Evolutionary conservation across 495 filamentous ascomycete species (phyloP).

Genomic region (Trichocladium uniseriatum): DNA sequence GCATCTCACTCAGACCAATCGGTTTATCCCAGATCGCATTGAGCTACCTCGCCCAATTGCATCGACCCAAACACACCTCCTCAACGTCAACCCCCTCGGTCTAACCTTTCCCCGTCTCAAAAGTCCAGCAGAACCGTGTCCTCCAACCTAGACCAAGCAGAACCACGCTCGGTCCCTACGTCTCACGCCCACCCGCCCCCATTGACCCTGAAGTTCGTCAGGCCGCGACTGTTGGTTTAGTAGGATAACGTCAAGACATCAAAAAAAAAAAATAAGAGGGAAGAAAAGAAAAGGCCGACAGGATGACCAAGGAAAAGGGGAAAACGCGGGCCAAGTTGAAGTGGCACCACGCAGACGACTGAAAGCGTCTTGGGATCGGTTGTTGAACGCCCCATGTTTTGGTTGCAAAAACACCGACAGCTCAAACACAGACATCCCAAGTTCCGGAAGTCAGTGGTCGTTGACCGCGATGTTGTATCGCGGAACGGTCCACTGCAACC

Average conservation of each 20-base stretch:
- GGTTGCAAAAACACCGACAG: constrained; percentile 72
- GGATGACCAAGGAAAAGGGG: constrained; percentile 20
- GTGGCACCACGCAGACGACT: constrained; percentile 52
- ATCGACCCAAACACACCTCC: not conserved
- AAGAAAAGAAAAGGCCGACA: not conserved
- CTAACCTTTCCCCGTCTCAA: not conserved
- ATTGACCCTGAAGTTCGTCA: not conserved
- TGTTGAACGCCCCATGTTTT: constrained; percentile 75
- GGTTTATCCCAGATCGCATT: not conserved
- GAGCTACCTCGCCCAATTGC: not conserved
- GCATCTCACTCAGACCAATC: not conserved
- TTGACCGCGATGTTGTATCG: constrained; percentile 42
- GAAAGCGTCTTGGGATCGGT: constrained; percentile 59
- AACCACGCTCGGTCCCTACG: too few species aligned
- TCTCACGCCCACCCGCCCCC: too few species aligned
- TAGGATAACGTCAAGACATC: not conserved
- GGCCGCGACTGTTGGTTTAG: not conserved
- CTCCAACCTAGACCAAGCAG: too few species aligned
- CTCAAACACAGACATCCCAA: constrained; percentile 43
- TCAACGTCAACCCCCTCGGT: not conserved
- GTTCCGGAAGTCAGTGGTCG: constrained; percentile 30
- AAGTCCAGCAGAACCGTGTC: too few species aligned
- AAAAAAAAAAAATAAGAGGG: not conserved
- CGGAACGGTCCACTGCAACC: constrained; percentile 25
- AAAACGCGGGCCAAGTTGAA: constrained; percentile 56